phyloP scores from a whole-genome alignment of 345 rosid genomes.

The Heritiera littoralis region DNA sequence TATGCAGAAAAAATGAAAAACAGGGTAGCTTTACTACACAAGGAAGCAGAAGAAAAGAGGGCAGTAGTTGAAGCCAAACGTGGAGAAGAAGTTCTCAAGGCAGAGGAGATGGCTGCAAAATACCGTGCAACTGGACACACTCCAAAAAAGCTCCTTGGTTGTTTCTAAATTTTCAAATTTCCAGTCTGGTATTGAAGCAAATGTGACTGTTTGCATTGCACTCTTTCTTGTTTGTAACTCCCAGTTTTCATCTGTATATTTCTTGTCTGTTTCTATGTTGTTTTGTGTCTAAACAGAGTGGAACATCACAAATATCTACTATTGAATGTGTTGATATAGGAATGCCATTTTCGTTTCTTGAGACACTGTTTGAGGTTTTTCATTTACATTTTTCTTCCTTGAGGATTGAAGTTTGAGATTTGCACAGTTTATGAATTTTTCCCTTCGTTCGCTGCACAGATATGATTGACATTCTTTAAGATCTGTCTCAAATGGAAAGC shows the following conservation, averaged over 20 bases:
- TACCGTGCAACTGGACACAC: slow-evolving; percentile 68
- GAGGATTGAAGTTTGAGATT: too few relatives aligned
- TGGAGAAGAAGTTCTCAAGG: slow-evolving; percentile 78
- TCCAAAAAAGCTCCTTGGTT: slow-evolving; percentile 78
- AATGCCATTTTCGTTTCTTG: neutral
- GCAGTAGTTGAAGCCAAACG: slow-evolving; percentile 77
- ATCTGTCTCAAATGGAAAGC: too few relatives aligned
- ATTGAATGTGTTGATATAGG: neutral
- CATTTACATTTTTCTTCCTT: too few relatives aligned
- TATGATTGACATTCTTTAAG: too few relatives aligned
- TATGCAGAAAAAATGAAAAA: slow-evolving; percentile 85
- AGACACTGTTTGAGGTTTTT: too few relatives aligned
- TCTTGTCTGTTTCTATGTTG: slow-evolving; percentile 4
- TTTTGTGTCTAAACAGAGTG: slow-evolving; percentile 20
- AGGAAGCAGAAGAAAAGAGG: slow-evolving; percentile 80
- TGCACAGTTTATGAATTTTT: neutral
- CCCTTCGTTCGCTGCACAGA: neutral
- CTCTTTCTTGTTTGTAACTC: neutral
- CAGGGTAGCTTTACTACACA: slow-evolving; percentile 71
- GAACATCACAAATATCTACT: slow-evolving; percentile 8
- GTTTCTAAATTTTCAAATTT: slow-evolving; percentile 50
- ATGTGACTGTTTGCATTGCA: neutral
- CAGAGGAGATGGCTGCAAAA: slow-evolving; percentile 89
- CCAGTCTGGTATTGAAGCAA: slow-evolving; percentile 10
- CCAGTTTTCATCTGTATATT: slow-evolving; percentile 19